A percentile compares a stretch with the other conserved stretches of the same genome.
These are phyloP conservation scores for Amphicarpaea edgeworthii DNA, from an alignment of 306 rosid genomes.

Conservation along the genomic window DNA sequence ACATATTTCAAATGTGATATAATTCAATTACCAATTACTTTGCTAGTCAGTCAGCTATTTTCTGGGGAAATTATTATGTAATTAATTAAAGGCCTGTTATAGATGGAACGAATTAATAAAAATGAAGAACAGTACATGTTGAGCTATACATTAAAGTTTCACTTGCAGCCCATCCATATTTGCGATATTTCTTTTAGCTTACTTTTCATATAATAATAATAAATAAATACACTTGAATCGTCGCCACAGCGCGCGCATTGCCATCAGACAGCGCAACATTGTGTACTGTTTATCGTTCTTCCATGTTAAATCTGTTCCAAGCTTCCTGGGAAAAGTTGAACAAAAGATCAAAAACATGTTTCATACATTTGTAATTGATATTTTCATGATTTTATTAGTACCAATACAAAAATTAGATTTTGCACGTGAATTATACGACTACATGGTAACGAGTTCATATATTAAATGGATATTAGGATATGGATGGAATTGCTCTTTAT, in stretches of 20 bases:
- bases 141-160: constrained; percentile 34
- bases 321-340: constrained; percentile 70
- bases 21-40: too few relatives aligned
- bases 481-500: not conserved
- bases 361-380: not conserved
- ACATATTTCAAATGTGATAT: too few relatives aligned
- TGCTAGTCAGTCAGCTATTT: constrained; percentile 7
- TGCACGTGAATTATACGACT: not conserved
- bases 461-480: constrained; percentile 11
- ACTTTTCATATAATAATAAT: constrained; percentile 16
- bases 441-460: not conserved
- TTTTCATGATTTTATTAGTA: not conserved
- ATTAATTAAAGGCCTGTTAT: constrained; percentile 17
- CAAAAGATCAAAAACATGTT: constrained; percentile 19
- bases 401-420: not conserved
- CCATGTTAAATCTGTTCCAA: constrained; percentile 90
- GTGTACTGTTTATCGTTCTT: constrained; percentile 65
- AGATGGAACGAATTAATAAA: not conserved
- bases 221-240: constrained; percentile 36
- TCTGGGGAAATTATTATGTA: constrained; percentile 14
- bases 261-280: not conserved
- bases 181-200: constrained; percentile 23
- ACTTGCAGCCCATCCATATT: constrained; percentile 16
- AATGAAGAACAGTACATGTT: not conserved
- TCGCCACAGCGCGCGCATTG: constrained; percentile 7